A percentile compares a stretch with the other conserved stretches of the same genome.
Conservation (phyloP, 257 asterid species). For the Fraxinus anomala region DNA sequence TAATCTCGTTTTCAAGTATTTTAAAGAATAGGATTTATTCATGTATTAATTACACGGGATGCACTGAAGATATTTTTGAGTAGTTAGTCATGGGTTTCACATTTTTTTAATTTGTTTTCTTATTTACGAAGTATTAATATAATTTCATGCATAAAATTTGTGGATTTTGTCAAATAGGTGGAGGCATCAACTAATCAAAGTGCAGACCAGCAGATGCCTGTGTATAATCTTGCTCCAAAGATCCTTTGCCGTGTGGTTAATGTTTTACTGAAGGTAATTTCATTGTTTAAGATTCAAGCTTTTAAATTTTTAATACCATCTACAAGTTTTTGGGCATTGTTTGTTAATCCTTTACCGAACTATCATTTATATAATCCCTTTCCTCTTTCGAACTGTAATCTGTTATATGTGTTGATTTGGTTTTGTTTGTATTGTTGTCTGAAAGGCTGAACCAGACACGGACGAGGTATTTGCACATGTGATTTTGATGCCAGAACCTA, state of each 20-base stretch:
- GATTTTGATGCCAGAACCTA: conserved; percentile 77
- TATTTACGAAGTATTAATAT: neutral
- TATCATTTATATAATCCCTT: neutral
- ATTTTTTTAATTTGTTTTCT: neutral
- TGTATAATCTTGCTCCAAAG: conserved; percentile 85
- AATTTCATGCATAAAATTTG: conserved; percentile 31
- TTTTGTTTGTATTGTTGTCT: conserved; percentile 27
- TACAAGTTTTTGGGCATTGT: neutral
- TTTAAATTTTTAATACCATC: neutral
- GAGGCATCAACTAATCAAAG: conserved; percentile 96
- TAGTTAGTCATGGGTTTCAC: conserved; percentile 8
- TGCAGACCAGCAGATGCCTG: conserved; percentile 91
- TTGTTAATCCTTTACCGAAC: neutral
- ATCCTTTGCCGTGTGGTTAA: conserved; percentile 84
- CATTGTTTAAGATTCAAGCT: neutral
- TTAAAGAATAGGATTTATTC: conserved; percentile 1
- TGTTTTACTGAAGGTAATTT: conserved; percentile 74
- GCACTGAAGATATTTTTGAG: neutral
- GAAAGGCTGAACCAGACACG: conserved; percentile 93
- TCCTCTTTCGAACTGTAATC: neutral
- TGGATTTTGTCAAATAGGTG: conserved; percentile 52
- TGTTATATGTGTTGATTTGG: neutral
- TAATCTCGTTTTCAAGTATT: conserved; percentile 2
- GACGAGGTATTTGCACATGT: conserved; percentile 97
- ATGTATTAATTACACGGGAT: neutral